phyloP scores from a whole-genome alignment of 2,329 filamentous ascomycete genomes.

The Neonectria ditissima region DNA sequence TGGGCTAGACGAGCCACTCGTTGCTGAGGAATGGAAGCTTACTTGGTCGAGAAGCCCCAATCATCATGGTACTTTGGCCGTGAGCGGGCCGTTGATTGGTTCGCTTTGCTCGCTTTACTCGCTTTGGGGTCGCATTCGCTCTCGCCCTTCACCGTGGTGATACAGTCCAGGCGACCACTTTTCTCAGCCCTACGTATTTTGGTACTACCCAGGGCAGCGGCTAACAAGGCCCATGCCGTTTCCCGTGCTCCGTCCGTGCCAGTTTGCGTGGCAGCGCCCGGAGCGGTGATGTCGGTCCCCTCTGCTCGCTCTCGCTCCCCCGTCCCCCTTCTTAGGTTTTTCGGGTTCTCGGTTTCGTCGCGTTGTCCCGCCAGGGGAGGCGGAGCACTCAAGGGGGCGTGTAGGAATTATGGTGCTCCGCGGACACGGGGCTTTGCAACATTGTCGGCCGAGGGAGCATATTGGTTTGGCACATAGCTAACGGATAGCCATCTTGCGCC shows the following conservation, averaged over 20 bases:
- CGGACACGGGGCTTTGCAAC: slow-evolving; percentile 3
- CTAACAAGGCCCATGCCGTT: slow-evolving; percentile 1
- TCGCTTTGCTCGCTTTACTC: slow-evolving; percentile 19
- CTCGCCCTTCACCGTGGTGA: slow-evolving; percentile 1
- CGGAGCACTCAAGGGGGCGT: not conserved
- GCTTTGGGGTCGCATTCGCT: slow-evolving; percentile 16
- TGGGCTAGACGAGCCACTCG: not conserved
- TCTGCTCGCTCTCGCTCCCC: slow-evolving; percentile 1
- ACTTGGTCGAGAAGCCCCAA: slow-evolving; percentile 11
- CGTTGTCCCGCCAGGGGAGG: not conserved
- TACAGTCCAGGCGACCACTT: slow-evolving; percentile 4
- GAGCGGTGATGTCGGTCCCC: not conserved
- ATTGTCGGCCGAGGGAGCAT: not conserved
- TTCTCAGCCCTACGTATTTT: slow-evolving; percentile 27
- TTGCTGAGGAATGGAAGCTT: slow-evolving; percentile 1
- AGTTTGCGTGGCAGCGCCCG: slow-evolving; percentile 5
- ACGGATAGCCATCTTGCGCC: slow-evolving; percentile 4
- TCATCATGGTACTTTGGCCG: not conserved
- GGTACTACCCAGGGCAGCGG: not conserved
- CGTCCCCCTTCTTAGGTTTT: not conserved
- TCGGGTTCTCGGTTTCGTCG: slow-evolving; percentile 6
- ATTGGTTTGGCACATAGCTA: not conserved
- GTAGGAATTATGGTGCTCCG: not conserved
- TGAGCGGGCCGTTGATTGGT: slow-evolving; percentile 10
- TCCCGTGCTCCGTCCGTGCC: not conserved